Percentiles rank a stretch among this genome's conserved stretches.
Evolutionary conservation across 208 protist species (phyloP).

Genomic region (Acanthamoeba sp.): DNA sequence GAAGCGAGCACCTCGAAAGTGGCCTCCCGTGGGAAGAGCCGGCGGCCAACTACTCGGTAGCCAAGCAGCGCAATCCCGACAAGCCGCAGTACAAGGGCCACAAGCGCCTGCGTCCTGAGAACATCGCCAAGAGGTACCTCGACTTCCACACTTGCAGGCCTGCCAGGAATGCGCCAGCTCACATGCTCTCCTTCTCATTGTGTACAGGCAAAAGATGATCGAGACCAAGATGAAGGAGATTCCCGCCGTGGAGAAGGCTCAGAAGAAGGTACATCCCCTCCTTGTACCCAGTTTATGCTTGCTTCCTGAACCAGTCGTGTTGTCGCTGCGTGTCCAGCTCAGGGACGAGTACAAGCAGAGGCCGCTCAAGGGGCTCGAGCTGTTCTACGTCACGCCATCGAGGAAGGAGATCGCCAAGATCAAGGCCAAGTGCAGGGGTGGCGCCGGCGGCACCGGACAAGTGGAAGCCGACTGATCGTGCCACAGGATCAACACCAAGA

Average conservation of each 20-base stretch:
- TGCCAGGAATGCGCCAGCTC: too few species aligned
- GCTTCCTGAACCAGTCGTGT: neutral
- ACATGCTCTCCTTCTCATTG: neutral
- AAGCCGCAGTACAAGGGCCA: constrained; percentile 53
- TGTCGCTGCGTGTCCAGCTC: neutral
- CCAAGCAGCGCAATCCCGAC: constrained; percentile 37
- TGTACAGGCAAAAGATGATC: constrained; percentile 69
- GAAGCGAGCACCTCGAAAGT: neutral
- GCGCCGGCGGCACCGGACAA: neutral
- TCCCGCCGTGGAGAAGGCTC: constrained; percentile 16
- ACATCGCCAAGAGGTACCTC: constrained; percentile 60
- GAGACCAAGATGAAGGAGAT: constrained; percentile 72
- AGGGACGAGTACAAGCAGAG: constrained; percentile 46
- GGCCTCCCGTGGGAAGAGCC: constrained; percentile 49
- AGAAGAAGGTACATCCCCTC: constrained; percentile 32
- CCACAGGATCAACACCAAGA: neutral
- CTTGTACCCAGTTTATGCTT: neutral
- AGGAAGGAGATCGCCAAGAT: constrained; percentile 63
- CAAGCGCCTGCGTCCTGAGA: constrained; percentile 65
- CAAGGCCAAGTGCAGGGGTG: constrained; percentile 64
- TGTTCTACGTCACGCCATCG: constrained; percentile 43
- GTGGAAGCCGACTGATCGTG: neutral
- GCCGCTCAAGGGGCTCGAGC: constrained; percentile 37
- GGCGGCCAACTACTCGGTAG: neutral
- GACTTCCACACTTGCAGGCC: neutral